Conservation (phyloP, 495 filamentous ascomycete species). For the Neurospora terricola region DNA sequence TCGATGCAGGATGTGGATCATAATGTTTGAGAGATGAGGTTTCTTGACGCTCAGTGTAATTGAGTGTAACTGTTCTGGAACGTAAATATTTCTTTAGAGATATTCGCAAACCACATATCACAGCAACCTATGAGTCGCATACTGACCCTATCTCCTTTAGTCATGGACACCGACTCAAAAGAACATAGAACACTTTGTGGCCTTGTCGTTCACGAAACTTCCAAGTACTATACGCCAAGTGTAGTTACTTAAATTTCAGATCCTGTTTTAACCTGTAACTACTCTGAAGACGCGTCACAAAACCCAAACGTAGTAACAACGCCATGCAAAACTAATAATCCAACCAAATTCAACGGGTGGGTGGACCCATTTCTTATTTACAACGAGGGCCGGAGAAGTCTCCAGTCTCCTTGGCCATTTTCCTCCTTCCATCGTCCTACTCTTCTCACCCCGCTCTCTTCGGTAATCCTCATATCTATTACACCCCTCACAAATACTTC, state of each 20-base stretch:
- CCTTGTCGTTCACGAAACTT: not conserved
- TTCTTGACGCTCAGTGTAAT: not conserved
- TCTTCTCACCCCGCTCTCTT: not conserved
- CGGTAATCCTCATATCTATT: too few species aligned
- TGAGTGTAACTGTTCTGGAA: not conserved
- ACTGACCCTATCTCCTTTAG: too few species aligned
- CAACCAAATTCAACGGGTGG: not conserved
- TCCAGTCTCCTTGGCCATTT: not conserved
- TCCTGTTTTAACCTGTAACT: not conserved
- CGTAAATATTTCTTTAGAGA: not conserved
- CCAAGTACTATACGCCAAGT: not conserved
- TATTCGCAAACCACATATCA: too few species aligned
- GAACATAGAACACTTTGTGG: not conserved
- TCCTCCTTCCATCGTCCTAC: not conserved
- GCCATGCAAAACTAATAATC: not conserved
- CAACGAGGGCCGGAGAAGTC: not conserved
- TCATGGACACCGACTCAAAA: not conserved
- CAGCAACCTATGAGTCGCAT: too few species aligned
- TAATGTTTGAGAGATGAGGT: too few species aligned
- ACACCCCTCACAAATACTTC: slow-evolving; percentile 65
- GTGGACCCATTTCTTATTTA: slow-evolving; percentile 9
- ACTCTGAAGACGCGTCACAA: not conserved
- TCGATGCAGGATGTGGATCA: not conserved
- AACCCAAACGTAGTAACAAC: not conserved
- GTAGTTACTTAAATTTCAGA: not conserved